Base-by-base conservation (phyloP, 805 yeast species). In the Debaryomyces hansenii region DNA sequence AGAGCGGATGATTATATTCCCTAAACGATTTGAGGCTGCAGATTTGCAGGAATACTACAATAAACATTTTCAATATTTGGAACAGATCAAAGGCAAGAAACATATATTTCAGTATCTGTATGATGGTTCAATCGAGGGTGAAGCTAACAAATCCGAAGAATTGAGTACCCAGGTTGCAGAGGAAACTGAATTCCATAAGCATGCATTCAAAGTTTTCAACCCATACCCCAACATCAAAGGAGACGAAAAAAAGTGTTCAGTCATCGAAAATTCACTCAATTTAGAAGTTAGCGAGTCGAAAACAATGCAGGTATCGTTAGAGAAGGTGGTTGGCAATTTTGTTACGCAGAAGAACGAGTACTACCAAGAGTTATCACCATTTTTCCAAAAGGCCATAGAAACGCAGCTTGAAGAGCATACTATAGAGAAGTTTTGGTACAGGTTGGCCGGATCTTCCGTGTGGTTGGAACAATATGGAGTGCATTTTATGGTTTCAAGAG, bases 391-490 rank as follows among this genome's bases (percentile, higher is more conserved):
- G 21, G 48, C 47, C 33, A 20, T 54, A 21, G 45, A 49, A 2
- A 42, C 44, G n/a, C 52, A 51, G 18, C 32, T 54, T 11, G 24
- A 45, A 28, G 31, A 41, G 10, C 29, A 45, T 4, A 40, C 45
- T 1, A 36, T 49, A n/a, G 52, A 55, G 8, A 50, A 56, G 16
- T 56, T 61, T 43, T 68, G 73, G 73, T 58, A 54, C 41, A 56
- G 64, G 38, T 59, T 66, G 43, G 64, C 62, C 2, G 72, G 72
- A 0, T 58, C 70, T 12, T 57, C 66, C 2, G 66, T 64, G 3
- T 67, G 63, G 64, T 50, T 67, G 16, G 55, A 62, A 37, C 62
- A 66, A 12, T 66, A 58, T 41, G 57, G 67, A 8, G 59, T 65
- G 8, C 69, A 68, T 48, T 59, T 53, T 16, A 59, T 62, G 64